These are phyloP conservation scores for Gentiana straminea DNA, from an alignment of 257 asterid genomes.

Conservation along the genomic window DNA sequence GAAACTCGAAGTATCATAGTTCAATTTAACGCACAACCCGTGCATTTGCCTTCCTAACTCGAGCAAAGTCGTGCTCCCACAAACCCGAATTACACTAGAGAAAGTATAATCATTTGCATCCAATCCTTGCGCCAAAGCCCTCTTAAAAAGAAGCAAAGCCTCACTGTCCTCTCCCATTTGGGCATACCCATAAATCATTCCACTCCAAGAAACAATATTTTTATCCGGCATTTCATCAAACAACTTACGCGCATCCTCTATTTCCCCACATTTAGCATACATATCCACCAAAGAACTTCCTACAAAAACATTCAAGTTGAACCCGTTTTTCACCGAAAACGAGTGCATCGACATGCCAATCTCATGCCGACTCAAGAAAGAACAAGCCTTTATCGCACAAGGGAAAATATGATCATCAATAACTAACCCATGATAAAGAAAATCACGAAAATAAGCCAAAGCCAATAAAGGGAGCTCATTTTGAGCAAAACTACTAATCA, in stretches of 20 bases:
- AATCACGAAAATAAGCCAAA: slow-evolving; percentile 35
- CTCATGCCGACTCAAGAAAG: slow-evolving; percentile 17
- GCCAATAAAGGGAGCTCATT: slow-evolving; percentile 58
- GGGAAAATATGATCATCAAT: slow-evolving; percentile 63
- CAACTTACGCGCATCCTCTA: slow-evolving; percentile 52
- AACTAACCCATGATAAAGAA: slow-evolving; percentile 29
- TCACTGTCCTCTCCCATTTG: slow-evolving; percentile 62
- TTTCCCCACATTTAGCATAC: slow-evolving; percentile 65
- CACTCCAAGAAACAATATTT: slow-evolving; percentile 88
- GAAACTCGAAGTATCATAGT: slow-evolving; percentile 37
- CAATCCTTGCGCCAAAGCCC: slow-evolving; percentile 40
- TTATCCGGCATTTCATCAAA: slow-evolving; percentile 78
- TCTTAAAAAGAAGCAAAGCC: slow-evolving; percentile 61
- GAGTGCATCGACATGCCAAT: slow-evolving; percentile 59
- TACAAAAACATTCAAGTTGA: slow-evolving; percentile 45
- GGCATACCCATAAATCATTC: slow-evolving; percentile 72
- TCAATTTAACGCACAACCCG: slow-evolving; percentile 53
- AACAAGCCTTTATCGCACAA: slow-evolving; percentile 53
- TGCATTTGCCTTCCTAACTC: slow-evolving; percentile 82
- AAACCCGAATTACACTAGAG: slow-evolving; percentile 68
- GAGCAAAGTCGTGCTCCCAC: slow-evolving; percentile 64
- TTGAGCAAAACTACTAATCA: slow-evolving; percentile 55
- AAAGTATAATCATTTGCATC: slow-evolving; percentile 74
- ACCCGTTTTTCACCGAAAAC: slow-evolving; percentile 40
- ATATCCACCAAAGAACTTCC: slow-evolving; percentile 74